A percentile compares a stretch with the other conserved stretches of the same genome.
Conservation (phyloP, 768 basidiomycete species). For the Mycena epipterygia region DNA sequence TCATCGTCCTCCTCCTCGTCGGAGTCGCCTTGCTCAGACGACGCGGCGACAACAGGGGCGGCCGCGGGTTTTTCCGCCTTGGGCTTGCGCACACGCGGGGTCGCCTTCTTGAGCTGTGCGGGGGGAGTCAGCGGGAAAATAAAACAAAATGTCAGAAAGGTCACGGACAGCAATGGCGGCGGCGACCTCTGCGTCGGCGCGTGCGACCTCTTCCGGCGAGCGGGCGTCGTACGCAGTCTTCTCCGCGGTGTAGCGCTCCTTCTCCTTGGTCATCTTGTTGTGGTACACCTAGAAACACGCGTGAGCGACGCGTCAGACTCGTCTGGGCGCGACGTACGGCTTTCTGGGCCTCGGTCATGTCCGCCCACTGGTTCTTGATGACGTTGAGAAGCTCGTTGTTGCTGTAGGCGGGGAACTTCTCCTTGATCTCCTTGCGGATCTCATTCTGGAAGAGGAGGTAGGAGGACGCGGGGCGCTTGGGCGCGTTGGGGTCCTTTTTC, state of each 20-base stretch:
- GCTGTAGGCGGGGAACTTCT: slow-evolving; percentile 70
- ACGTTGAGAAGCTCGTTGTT: slow-evolving; percentile 80
- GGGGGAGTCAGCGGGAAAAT: slow-evolving; percentile 13
- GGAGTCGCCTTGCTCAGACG: slow-evolving; percentile 42
- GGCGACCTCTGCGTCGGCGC: slow-evolving; percentile 59
- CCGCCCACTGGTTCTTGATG: slow-evolving; percentile 83
- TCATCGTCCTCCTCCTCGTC: slow-evolving; percentile 52
- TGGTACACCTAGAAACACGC: slow-evolving; percentile 62
- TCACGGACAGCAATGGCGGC: slow-evolving; percentile 54
- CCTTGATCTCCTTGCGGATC: slow-evolving; percentile 80
- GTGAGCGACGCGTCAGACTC: slow-evolving; percentile 30
- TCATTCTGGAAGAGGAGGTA: slow-evolving; percentile 97
- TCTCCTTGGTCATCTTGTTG: slow-evolving; percentile 68
- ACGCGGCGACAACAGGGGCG: slow-evolving; percentile 36
- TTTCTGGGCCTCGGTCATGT: slow-evolving; percentile 77
- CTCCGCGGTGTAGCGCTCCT: slow-evolving; percentile 72
- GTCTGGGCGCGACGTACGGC: slow-evolving; percentile 60
- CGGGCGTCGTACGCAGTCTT: slow-evolving; percentile 76
- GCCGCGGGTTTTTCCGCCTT: slow-evolving; percentile 42
- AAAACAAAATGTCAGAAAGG: background rate
- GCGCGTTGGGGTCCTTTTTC: slow-evolving; percentile 92
- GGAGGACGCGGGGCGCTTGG: slow-evolving; percentile 92
- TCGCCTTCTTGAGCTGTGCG: slow-evolving; percentile 49
- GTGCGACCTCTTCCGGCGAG: slow-evolving; percentile 61
- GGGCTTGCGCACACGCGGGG: slow-evolving; percentile 38